phyloP scores from a whole-genome alignment of 176 grass and related monocot species.

The Ensete glaucum region DNA sequence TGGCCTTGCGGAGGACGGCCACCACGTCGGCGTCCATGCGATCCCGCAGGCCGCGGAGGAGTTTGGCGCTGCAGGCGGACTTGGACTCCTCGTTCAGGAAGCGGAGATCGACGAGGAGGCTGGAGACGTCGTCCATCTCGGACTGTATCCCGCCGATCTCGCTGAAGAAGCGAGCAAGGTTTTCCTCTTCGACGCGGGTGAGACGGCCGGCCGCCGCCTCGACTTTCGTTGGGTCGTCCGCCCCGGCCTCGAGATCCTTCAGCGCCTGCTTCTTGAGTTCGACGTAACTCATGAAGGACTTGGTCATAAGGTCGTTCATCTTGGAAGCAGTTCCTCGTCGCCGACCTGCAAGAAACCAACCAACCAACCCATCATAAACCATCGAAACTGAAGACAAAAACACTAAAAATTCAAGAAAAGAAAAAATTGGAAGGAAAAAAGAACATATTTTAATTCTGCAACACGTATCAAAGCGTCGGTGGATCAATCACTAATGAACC shows the following conservation, averaged over 20 bases:
- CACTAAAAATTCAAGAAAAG: neutral
- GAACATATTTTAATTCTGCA: too few species aligned
- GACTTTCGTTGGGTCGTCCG: neutral
- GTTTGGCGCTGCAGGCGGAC: conserved; percentile 22
- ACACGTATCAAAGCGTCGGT: too few species aligned
- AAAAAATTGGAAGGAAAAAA: too few species aligned
- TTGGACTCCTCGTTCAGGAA: conserved; percentile 30
- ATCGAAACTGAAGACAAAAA: neutral
- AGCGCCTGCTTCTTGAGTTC: conserved; percentile 25
- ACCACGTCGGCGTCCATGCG: conserved; percentile 34
- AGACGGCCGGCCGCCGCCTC: conserved; percentile 7
- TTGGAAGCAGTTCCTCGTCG: neutral
- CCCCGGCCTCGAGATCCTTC: neutral
- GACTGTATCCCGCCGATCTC: conserved; percentile 31
- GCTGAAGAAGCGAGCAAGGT: conserved; percentile 24
- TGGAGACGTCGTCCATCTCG: conserved; percentile 23
- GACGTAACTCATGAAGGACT: conserved; percentile 13
- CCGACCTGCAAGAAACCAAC: neutral
- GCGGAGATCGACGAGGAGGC: conserved; percentile 30
- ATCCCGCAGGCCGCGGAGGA: conserved; percentile 31
- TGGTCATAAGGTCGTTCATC: conserved; percentile 24
- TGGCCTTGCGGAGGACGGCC: conserved; percentile 37
- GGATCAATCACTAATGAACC: too few species aligned
- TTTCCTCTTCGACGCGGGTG: conserved; percentile 5
- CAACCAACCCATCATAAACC: neutral